Percentiles rank a stretch among this genome's conserved stretches.
Conservation (phyloP, 2,329 filamentous ascomycete species). For the Nemania sp. region DNA sequence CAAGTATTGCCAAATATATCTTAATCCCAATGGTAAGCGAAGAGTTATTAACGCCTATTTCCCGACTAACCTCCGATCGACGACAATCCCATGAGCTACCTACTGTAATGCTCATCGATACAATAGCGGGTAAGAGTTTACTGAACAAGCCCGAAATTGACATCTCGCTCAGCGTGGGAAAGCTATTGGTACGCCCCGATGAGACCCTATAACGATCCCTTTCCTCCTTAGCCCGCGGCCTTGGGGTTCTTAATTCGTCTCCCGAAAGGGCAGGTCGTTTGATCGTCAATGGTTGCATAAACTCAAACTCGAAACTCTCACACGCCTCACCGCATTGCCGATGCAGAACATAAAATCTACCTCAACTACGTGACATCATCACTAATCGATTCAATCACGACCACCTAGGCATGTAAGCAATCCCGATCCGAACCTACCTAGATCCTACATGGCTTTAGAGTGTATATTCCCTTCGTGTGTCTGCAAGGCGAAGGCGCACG, state of each 20-base stretch:
- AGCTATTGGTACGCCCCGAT: constrained; percentile 16
- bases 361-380: constrained; percentile 1
- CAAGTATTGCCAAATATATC: not conserved
- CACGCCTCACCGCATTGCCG: constrained; percentile 24
- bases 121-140: not conserved
- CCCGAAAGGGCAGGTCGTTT: constrained; percentile 47
- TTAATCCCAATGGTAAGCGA: constrained; percentile 1
- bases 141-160: constrained; percentile 13
- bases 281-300: constrained; percentile 50
- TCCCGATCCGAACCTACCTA: not conserved
- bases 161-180: constrained; percentile 33
- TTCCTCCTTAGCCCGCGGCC: constrained; percentile 34
- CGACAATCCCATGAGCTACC: not conserved
- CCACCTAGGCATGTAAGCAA: constrained; percentile 8
- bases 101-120: not conserved
- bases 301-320: constrained; percentile 50
- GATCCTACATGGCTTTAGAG: constrained; percentile 1
- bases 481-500: not conserved
- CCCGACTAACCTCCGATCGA: not conserved
- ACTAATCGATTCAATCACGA: not conserved
- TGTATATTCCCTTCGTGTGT: not conserved
- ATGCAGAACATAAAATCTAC: constrained; percentile 6
- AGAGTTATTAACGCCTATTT: constrained; percentile 23
- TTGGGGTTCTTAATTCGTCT: constrained; percentile 23
- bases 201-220: constrained; percentile 22